Percentiles rank a stretch among this genome's conserved stretches.
phyloP scores from a whole-genome alignment of 164 flowering plant genomes.

The Liquidambar formosana region DNA sequence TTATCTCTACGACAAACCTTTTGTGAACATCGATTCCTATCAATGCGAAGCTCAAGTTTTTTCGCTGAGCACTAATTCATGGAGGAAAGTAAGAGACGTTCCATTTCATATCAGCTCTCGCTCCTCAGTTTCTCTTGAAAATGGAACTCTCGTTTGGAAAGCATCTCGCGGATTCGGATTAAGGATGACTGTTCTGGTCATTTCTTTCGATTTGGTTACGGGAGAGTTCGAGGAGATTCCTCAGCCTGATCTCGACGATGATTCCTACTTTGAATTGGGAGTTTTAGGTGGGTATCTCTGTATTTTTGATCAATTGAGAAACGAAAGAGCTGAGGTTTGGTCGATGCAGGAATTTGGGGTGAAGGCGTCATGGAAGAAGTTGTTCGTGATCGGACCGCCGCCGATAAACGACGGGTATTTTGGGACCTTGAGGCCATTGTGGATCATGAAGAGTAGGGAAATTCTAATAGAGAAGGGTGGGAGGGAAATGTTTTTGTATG shows the following conservation, averaged over 20 bases:
- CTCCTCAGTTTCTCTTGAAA: neutral
- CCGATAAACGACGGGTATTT: neutral
- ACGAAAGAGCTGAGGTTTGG: slow-evolving; percentile 12
- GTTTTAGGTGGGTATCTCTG: slow-evolving; percentile 12
- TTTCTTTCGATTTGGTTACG: slow-evolving; percentile 11
- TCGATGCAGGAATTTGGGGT: slow-evolving; percentile 15
- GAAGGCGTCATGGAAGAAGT: slow-evolving; percentile 18
- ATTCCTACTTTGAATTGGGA: neutral
- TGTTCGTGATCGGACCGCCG: neutral
- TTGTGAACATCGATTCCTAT: neutral
- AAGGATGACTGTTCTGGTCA: neutral
- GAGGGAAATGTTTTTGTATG: too few species aligned
- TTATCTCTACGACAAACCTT: neutral
- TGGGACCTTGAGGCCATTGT: neutral
- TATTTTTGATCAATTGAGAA: neutral
- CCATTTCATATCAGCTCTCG: neutral
- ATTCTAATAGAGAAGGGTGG: slow-evolving; percentile 9
- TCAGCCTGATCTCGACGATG: neutral
- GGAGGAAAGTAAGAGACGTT: neutral
- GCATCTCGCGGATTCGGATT: neutral
- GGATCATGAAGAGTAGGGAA: slow-evolving; percentile 1
- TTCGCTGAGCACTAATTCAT: too few species aligned
- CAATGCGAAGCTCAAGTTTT: neutral
- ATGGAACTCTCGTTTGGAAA: too few species aligned
- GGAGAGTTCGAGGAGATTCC: slow-evolving; percentile 17